Evolutionary conservation across 2,329 filamentous ascomycete species (phyloP).

Genomic region (Rutstroemia sp.): DNA sequence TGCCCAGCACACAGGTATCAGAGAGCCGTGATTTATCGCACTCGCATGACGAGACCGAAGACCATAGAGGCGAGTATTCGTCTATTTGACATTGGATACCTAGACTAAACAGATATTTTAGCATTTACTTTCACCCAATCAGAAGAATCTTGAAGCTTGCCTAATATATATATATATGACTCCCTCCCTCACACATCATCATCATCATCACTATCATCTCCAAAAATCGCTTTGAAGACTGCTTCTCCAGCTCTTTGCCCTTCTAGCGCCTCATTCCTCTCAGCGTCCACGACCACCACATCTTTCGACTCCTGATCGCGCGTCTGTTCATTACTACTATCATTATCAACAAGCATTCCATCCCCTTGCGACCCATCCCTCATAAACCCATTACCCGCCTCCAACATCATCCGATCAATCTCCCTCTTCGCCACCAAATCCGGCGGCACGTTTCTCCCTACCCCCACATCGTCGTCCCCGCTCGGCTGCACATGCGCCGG

Average conservation of each 20-base stretch:
- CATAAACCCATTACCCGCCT: constrained; percentile 29
- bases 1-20: too few relatives aligned
- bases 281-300: constrained; percentile 51
- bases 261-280: constrained; percentile 73
- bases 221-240: constrained; percentile 89
- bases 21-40: too few relatives aligned
- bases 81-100: too few relatives aligned
- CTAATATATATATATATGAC: too few relatives aligned
- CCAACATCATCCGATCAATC: constrained; percentile 47
- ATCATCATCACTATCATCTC: constrained; percentile 62
- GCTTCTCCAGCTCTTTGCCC: constrained; percentile 67
- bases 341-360: not conserved
- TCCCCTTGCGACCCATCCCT: constrained; percentile 13
- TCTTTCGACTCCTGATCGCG: constrained; percentile 8
- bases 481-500: constrained; percentile 57
- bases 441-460: constrained; percentile 20
- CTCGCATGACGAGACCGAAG: too few relatives aligned
- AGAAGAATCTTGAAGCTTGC: too few relatives aligned
- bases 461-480: constrained; percentile 27
- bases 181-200: not conserved
- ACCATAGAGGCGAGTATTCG: too few relatives aligned
- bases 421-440: constrained; percentile 46
- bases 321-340: constrained; percentile 2
- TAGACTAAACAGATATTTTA: too few relatives aligned
- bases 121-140: too few relatives aligned